These are phyloP conservation scores for Meyerozyma guilliermondii DNA, from an alignment of 1,139 yeast species.

Conservation along the genomic window DNA sequence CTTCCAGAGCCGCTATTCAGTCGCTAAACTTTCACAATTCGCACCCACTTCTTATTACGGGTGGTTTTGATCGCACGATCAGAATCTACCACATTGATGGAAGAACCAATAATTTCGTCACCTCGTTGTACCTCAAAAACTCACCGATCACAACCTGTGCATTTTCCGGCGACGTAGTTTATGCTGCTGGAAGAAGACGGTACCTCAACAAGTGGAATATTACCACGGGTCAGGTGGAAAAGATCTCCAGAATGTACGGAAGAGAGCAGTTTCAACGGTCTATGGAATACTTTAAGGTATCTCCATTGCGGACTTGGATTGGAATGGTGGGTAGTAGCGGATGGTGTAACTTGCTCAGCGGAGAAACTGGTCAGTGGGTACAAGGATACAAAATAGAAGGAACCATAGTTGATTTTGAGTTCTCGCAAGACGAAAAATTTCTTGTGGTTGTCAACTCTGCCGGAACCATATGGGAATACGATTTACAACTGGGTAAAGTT, in stretches of 20 bases:
- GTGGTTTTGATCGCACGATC: constrained; percentile 88
- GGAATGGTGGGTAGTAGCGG: constrained; percentile 84
- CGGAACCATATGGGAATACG: constrained; percentile 95
- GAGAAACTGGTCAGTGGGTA: constrained; percentile 78
- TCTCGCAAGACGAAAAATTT: constrained; percentile 50
- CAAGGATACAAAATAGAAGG: constrained; percentile 89
- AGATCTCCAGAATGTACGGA: constrained; percentile 85
- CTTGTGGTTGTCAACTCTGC: constrained; percentile 63
- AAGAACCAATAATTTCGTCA: constrained; percentile 72
- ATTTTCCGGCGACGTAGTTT: constrained; percentile 49
- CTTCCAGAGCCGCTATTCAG: constrained; percentile 77
- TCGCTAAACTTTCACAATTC: constrained; percentile 77
- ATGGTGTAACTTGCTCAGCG: constrained; percentile 79
- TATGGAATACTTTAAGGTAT: constrained; percentile 79
- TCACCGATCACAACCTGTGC: constrained; percentile 76
- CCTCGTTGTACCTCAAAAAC: constrained; percentile 73
- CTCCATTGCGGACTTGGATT: constrained; percentile 64
- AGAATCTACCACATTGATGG: constrained; percentile 91
- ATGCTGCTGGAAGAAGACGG: constrained; percentile 88
- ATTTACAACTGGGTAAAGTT: constrained; percentile 40
- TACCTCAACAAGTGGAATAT: constrained; percentile 93
- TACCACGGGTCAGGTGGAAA: constrained; percentile 68
- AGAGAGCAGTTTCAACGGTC: constrained; percentile 80
- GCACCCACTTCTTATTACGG: constrained; percentile 80
- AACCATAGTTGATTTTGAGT: constrained; percentile 72